Evolutionary conservation across 352 stramenopile species (phyloP), one percentile per base, ranked within the genome.

Genomic region (Pythium dissotocum): DNA sequence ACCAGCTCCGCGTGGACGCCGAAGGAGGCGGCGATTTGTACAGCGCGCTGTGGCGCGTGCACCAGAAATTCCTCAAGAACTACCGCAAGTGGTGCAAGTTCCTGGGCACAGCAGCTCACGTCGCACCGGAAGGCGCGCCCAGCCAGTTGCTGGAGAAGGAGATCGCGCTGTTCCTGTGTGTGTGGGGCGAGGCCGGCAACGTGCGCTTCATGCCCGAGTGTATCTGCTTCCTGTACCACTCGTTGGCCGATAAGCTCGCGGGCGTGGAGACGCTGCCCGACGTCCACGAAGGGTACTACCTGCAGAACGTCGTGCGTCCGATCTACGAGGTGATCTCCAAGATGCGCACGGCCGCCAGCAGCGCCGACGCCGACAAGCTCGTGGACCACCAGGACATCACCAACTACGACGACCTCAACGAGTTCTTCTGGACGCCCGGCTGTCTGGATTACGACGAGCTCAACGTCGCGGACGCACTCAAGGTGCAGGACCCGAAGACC

Each of bases 21-120:
- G 76, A 90, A 49, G 61, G 69, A 13, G 77, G 70, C 6, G 71
- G 72, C 13, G 72, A 72, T 30, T 58, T 83, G 16, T 76, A 78
- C 62, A 70, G 77, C 40, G 85, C 85, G 46, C 77, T 94, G 32
- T 67, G 63, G 12, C 75, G 80, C 21, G 78, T 94, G 54, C 87
- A 94, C 69, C 58, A 66, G 16, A 93, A 92, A 67, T 90, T 99
- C 24, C 94, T 97, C 69, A 86, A 85, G 42, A 98, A 98, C 76
- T 98, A 98, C 74, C 66, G 77, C 42, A 88, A 91, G 65, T 99
- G 98, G 98, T 99, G 97, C 76, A 84, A 90, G 56, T 97, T 97
- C 52, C 82, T 99, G 53, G 84, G 88, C 28, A 89, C 96, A 0
- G 75, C 80, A 6, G 94, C 92, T n/a, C 81, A 94, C 53, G 97